Evolutionary conservation across 139 green algal species (phyloP).

Genomic region (Eudorina sp.): DNA sequence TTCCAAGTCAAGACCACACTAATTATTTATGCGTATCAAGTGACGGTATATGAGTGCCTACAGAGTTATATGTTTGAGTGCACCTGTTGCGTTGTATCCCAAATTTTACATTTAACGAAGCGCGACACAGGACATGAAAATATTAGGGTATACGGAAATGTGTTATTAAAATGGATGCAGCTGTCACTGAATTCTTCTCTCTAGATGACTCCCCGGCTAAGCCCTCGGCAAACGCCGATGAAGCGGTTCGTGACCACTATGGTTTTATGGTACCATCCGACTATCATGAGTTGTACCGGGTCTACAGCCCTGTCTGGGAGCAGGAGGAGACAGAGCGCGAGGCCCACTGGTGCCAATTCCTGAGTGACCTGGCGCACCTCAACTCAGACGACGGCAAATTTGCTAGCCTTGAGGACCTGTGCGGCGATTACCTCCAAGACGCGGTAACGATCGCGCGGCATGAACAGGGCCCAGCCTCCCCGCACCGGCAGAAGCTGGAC

Average conservation of each 20-base stretch:
- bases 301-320: slow-evolving; percentile 66
- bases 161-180: slow-evolving; percentile 1
- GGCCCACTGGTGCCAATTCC: slow-evolving; percentile 56
- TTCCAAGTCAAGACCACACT: too few species aligned
- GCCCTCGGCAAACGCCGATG: neutral
- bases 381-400: neutral
- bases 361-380: slow-evolving; percentile 19
- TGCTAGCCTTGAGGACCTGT: slow-evolving; percentile 18
- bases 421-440: neutral
- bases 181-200: slow-evolving; percentile 25
- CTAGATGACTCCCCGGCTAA: slow-evolving; percentile 7
- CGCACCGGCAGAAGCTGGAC: neutral
- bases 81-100: too few species aligned
- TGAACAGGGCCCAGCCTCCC: neutral
- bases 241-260: slow-evolving; percentile 20
- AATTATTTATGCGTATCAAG: too few species aligned
- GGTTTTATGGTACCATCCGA: slow-evolving; percentile 58
- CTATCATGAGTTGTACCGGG: slow-evolving; percentile 53
- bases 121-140: neutral
- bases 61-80: too few species aligned
- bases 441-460: neutral
- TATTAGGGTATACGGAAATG: neutral
- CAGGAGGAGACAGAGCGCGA: slow-evolving; percentile 75
- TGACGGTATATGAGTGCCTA: too few species aligned
- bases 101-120: too few species aligned